Conservation (phyloP, 257 asterid genomes). For the Paulownia fortunei region DNA sequence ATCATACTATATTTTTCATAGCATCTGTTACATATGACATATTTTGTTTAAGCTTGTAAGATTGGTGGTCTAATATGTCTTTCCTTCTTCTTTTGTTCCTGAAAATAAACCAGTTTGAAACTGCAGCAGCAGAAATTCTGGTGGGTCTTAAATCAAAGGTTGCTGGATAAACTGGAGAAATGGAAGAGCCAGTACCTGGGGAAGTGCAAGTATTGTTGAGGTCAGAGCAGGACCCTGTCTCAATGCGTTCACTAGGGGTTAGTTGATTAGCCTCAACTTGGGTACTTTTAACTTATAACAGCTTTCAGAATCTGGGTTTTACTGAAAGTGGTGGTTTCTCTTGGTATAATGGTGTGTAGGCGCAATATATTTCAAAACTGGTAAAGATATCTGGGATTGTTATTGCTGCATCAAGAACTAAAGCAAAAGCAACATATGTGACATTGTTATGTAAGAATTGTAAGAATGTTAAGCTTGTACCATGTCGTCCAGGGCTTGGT, state of each 20-base stretch:
- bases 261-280: slow-evolving; percentile 39
- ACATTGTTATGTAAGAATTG: slow-evolving; percentile 90
- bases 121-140: slow-evolving; percentile 93
- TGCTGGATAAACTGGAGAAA: slow-evolving; percentile 79
- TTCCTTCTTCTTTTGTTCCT: slow-evolving; percentile 17
- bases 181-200: slow-evolving; percentile 90
- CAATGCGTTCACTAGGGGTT: slow-evolving; percentile 93
- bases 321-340: background rate
- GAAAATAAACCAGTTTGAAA: slow-evolving; percentile 69
- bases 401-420: slow-evolving; percentile 98
- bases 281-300: background rate
- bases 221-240: slow-evolving; percentile 86
- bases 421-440: slow-evolving; percentile 96
- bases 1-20: no score
- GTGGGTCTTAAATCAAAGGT: slow-evolving; percentile 82
- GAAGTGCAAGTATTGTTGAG: slow-evolving; percentile 89
- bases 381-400: slow-evolving; percentile 93
- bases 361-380: slow-evolving; percentile 86
- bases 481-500: slow-evolving; percentile 99
- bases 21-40: no score
- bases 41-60: no score
- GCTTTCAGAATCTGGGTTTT: background rate
- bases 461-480: slow-evolving; percentile 84
- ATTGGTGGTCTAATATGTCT: slow-evolving; percentile 21
- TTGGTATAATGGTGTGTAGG: slow-evolving; percentile 51